Percentiles rank a stretch among this genome's conserved stretches.
Evolutionary conservation across 148 eudicot species (phyloP).

Genomic region (Arbutus unedo): DNA sequence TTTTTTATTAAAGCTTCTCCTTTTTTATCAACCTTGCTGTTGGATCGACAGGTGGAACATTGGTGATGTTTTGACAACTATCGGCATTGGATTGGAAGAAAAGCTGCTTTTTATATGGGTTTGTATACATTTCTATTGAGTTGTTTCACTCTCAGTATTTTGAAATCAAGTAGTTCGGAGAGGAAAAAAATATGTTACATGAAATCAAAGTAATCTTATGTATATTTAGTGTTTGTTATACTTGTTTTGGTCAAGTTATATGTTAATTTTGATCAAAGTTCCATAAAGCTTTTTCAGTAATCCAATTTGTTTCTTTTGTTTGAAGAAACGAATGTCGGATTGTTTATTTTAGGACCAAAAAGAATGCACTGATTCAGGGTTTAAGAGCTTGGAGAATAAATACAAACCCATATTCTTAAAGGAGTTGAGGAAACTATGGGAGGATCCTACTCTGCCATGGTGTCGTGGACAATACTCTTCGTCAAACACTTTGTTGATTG

Average conservation of each 20-base stretch:
- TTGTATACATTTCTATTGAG: not conserved
- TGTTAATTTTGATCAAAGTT: too few species aligned
- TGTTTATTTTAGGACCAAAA: not conserved
- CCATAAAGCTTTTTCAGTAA: too few species aligned
- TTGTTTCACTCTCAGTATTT: too few species aligned
- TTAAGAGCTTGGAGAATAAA: not conserved
- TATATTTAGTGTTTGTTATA: too few species aligned
- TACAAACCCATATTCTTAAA: not conserved
- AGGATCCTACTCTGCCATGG: not conserved
- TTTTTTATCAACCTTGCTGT: not conserved
- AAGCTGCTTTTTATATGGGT: slow-evolving; percentile 36
- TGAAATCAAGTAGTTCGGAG: too few species aligned
- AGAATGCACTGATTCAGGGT: not conserved
- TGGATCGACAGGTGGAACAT: slow-evolving; percentile 22
- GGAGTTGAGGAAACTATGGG: slow-evolving; percentile 1
- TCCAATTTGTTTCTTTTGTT: not conserved
- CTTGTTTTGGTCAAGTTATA: too few species aligned
- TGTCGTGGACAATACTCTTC: not conserved
- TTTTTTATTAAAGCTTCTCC: not conserved
- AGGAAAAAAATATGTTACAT: too few species aligned
- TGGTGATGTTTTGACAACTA: slow-evolving; percentile 15
- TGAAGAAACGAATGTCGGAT: not conserved
- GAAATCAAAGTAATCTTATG: too few species aligned
- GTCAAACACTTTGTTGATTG: not conserved
- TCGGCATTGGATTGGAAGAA: slow-evolving; percentile 20